These are phyloP conservation scores for Pisolithus marmoratus DNA, from an alignment of 768 basidiomycete genomes.

Conservation along the genomic window DNA sequence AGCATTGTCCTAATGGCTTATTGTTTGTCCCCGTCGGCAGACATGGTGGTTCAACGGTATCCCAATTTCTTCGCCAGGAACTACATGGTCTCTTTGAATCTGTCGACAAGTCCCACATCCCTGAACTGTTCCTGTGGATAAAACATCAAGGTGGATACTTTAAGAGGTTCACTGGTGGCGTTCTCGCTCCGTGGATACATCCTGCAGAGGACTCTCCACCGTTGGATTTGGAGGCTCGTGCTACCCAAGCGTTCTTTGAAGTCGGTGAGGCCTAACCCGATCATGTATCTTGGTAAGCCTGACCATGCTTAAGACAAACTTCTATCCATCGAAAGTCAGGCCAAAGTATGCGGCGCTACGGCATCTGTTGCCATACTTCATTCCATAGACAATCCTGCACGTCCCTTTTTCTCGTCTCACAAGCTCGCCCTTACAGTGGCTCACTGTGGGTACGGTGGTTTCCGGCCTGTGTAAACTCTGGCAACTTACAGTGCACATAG, in stretches of 20 bases:
- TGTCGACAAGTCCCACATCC: slow-evolving; percentile 63
- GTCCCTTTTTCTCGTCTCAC: slow-evolving; percentile 79
- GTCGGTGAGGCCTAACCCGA: slow-evolving; percentile 35
- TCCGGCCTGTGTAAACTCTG: not conserved
- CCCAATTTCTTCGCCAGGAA: slow-evolving; percentile 80
- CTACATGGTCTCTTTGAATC: slow-evolving; percentile 82
- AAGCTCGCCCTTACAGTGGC: slow-evolving; percentile 79
- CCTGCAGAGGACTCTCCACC: slow-evolving; percentile 24
- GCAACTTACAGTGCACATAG: slow-evolving; percentile 34
- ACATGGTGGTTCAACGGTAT: slow-evolving; percentile 88
- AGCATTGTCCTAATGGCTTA: not conserved
- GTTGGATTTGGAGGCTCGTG: slow-evolving; percentile 78
- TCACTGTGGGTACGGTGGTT: slow-evolving; percentile 72
- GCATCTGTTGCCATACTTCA: slow-evolving; percentile 91
- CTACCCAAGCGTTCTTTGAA: slow-evolving; percentile 83
- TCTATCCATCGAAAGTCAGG: slow-evolving; percentile 60
- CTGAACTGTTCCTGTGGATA: slow-evolving; percentile 71
- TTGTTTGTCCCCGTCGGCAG: slow-evolving; percentile 34
- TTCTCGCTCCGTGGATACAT: slow-evolving; percentile 60
- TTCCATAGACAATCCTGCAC: slow-evolving; percentile 72
- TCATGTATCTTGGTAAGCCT: slow-evolving; percentile 3
- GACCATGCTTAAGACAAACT: slow-evolving; percentile 52
- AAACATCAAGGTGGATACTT: slow-evolving; percentile 87
- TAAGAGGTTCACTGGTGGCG: slow-evolving; percentile 80
- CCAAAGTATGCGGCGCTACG: slow-evolving; percentile 80